Evolutionary conservation across 75 land plant species (phyloP), one percentile per base, ranked within the genome.

Genomic region (Chamaecyparis obtusa): DNA sequence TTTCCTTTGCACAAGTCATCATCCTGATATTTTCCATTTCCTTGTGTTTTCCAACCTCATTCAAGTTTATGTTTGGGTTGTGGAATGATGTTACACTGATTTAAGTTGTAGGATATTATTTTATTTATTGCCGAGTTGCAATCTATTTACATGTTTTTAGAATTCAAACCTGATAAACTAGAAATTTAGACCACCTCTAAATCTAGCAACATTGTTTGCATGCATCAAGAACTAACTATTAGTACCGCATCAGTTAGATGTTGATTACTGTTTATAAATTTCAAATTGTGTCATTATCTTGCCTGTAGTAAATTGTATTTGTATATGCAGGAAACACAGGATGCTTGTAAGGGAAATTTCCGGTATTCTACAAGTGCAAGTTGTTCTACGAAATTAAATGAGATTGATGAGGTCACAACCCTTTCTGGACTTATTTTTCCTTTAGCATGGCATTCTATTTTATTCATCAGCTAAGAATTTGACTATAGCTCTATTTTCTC

Each of bases 311-410:
- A 32, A 33, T 24, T 27, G 5, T 46, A 10, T 46, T 46, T 81
- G 41, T 81, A 69, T 30, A 69, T 67, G 48, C 95, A 97, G 99
- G 93, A 90, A 83, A 90, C 91, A 48, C 48, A 44, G 37, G 36
- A 81, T 78, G 91, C 87, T 37, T 97, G 99, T 49, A 84, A 92
- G 51, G 98, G 94, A 74, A 89, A 88, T 60, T 97, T 93, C 89
- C 95, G 93, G 91, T 88, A 96, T 77, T 37, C 90, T 6, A 77
- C 72, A 9, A 88, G 83, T 88, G 83, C 81, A 16, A 83, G 9
- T 33, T 96, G 98, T 72, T 46, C 71, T 9, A 57, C 85, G 54
- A 89, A 87, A 35, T 90, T 96, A 51, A 64, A 81, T 1, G 88
- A 88, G 89, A 91, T 96, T 84, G 92, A 94, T 85, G 21, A 86